Evolutionary conservation across 352 stramenopile genomes (phyloP), one percentile per base, ranked within the genome.

Genomic region (Phytopythium kandeliae): DNA sequence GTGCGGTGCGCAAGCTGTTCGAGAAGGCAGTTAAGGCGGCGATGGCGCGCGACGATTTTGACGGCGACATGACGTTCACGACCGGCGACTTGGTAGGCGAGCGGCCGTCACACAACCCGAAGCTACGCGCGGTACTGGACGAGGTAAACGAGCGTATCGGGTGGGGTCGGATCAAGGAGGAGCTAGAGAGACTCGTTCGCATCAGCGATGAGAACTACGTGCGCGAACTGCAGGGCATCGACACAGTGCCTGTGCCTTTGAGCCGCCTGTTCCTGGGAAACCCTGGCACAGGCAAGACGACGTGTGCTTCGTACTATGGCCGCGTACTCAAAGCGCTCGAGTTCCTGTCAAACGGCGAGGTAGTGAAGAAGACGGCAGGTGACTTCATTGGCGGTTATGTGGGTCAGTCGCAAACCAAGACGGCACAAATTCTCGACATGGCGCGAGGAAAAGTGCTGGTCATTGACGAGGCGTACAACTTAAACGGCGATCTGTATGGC

Each of bases 381-480:
- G 89, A 98, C 50, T 96, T 97, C 47, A 56, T 96, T 4, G 90
- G 92, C 0, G 58, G 61, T 17, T 58, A 85, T 26, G 48, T 96
- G 8, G 92, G 92, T 0, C 71, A 96, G 45, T 96, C 88, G 15
- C 78, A 97, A 52, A 81, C 70, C 4, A 97, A 96, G 50, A 97
- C 90, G 9, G 57, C 63, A 2, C 71, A 85, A 15, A 87, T 97
- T 38, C 63, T 97, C 19, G 73, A 95, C 19, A 62, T 71, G 48
- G 69, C 82, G 1, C 76, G 85, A 41, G 92, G 92, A 5, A 96
- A 96, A 52, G 89, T 98, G 17, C 65, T 97, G 8, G 76, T 98
- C 10, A 97, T 98, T 42, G 92, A 98, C 50, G 92, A 98, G 61
- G 90, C 90, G 0, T 98, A 98, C 70, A 92, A 78, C n/a, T 49